These are phyloP conservation scores for Hamigera avellanea DNA, from an alignment of 495 filamentous ascomycete species.

Conservation along the genomic window DNA sequence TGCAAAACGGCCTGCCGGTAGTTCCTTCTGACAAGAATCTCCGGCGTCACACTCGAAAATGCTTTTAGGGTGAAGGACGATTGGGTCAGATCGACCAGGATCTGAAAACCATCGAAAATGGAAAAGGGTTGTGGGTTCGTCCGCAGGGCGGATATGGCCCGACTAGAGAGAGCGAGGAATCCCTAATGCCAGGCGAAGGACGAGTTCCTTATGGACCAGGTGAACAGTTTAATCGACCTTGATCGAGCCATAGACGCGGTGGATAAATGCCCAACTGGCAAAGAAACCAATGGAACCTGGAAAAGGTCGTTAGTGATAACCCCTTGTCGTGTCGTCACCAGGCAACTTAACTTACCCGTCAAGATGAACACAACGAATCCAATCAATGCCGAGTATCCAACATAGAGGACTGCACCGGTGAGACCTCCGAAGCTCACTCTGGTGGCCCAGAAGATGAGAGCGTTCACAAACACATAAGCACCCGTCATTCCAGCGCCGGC, in stretches of 20 bases:
- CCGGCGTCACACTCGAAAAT: too few species aligned
- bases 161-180: background rate
- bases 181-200: too few species aligned
- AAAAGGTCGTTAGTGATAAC: constrained; percentile 10
- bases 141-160: background rate
- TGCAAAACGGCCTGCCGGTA: too few species aligned
- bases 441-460: constrained; percentile 77
- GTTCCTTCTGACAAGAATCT: too few species aligned
- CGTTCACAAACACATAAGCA: constrained; percentile 80
- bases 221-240: constrained; percentile 90
- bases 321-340: too few species aligned
- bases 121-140: too few species aligned
- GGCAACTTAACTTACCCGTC: constrained; percentile 83
- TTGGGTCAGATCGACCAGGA: too few species aligned
- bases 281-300: constrained; percentile 92
- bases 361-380: constrained; percentile 87
- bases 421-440: constrained; percentile 75
- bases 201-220: too few species aligned
- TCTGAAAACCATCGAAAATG: too few species aligned
- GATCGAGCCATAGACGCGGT: constrained; percentile 88
- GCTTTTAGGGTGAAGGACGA: too few species aligned
- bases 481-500: constrained; percentile 77
- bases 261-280: constrained; percentile 83
- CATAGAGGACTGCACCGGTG: constrained; percentile 78
- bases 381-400: constrained; percentile 84